Evolutionary conservation across 139 green algal genomes (phyloP).

Genomic region (Tetradesmus obliquus): DNA sequence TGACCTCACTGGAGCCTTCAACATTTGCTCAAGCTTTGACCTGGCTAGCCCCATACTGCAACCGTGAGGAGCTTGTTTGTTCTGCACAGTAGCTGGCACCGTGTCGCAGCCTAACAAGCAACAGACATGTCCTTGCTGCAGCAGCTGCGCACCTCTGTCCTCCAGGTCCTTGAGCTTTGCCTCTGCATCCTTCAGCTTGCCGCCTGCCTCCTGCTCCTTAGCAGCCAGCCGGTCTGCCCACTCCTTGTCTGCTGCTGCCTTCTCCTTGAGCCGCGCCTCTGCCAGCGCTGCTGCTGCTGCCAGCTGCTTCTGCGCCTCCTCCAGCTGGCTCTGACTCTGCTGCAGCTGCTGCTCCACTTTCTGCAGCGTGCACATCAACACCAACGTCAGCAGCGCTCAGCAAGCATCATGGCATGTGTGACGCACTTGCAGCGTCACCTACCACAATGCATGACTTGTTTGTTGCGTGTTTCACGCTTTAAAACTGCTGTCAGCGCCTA

Average conservation of each 20-base stretch:
- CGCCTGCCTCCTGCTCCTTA: neutral
- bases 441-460: too few relatives aligned
- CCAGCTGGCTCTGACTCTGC: constrained; percentile 19
- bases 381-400: neutral
- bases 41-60: neutral
- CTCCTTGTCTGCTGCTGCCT: constrained; percentile 36
- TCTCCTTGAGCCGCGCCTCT: constrained; percentile 20
- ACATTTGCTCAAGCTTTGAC: neutral
- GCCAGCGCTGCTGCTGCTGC: constrained; percentile 22
- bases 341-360: constrained; percentile 36
- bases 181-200: constrained; percentile 24
- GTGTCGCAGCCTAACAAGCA: too few relatives aligned
- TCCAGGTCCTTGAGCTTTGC: neutral
- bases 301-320: constrained; percentile 44
- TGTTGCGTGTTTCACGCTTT: neutral
- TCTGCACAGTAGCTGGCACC: too few relatives aligned
- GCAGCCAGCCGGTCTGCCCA: constrained; percentile 17
- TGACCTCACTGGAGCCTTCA: neutral
- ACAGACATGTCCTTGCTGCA: neutral
- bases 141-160: neutral
- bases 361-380: constrained; percentile 17
- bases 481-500: neutral
- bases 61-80: too few relatives aligned
- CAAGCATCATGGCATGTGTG: neutral
- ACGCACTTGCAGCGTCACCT: neutral